Percentiles rank a stretch among this genome's conserved stretches.
Conservation (phyloP, 2,329 filamentous ascomycete species). For the Colletotrichum sublineola region DNA sequence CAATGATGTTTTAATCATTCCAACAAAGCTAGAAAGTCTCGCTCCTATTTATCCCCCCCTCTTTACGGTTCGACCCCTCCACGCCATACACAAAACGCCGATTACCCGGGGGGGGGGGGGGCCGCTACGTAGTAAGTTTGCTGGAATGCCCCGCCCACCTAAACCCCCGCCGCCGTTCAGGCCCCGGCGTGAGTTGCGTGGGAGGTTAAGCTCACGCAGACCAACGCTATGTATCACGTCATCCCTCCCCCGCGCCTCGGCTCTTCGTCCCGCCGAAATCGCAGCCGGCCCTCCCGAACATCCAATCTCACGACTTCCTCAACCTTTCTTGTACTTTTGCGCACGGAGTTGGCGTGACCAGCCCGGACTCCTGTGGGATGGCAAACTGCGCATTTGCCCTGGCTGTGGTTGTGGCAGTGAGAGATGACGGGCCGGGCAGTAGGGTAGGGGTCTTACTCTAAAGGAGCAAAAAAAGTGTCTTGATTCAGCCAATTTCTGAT, state of each 20-base stretch:
- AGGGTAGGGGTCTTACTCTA: too few relatives aligned
- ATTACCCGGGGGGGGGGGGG: too few relatives aligned
- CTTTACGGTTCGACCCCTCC: neutral
- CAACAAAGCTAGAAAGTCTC: neutral
- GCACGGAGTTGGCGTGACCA: too few relatives aligned
- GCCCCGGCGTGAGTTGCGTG: neutral
- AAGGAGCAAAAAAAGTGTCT: too few relatives aligned
- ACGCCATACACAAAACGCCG: neutral
- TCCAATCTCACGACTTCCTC: too few relatives aligned
- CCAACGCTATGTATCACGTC: slow-evolving; percentile 18
- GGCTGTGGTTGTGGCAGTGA: too few relatives aligned
- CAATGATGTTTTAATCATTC: neutral
- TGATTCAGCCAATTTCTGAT: too few relatives aligned
- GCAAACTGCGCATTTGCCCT: too few relatives aligned
- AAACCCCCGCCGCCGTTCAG: slow-evolving; percentile 6
- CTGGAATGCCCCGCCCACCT: slow-evolving; percentile 21
- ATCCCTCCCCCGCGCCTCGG: slow-evolving; percentile 20
- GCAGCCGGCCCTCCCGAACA: neutral
- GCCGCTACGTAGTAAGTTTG: too few relatives aligned
- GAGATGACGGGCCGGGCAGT: too few relatives aligned
- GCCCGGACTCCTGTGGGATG: too few relatives aligned
- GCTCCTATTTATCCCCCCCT: neutral
- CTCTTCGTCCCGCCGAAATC: slow-evolving; percentile 14
- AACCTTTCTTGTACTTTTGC: too few relatives aligned
- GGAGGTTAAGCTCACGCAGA: slow-evolving; percentile 7